A percentile compares a stretch with the other conserved stretches of the same genome.
phyloP scores from a whole-genome alignment of 371 early-diverging fungal species.

The Mortierella sp. region DNA sequence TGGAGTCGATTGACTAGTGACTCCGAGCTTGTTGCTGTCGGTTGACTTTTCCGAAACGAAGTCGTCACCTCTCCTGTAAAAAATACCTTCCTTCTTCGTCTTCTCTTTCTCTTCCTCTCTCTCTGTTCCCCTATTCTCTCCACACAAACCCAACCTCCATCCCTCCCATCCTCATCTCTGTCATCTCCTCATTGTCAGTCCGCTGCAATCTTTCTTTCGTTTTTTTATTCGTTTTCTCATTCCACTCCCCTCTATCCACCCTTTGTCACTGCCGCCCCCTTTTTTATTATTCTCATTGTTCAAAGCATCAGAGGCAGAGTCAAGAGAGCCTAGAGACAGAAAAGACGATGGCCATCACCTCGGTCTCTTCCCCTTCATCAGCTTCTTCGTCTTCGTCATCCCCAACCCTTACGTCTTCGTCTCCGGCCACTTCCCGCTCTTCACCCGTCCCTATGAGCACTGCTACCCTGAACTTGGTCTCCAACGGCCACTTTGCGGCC shows the following conservation, averaged over 20 bases:
- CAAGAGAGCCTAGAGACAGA: neutral
- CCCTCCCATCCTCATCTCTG: neutral
- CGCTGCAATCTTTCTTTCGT: neutral
- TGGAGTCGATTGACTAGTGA: slow-evolving; percentile 4
- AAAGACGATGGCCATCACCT: slow-evolving; percentile 43
- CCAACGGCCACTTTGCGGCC: slow-evolving; percentile 16
- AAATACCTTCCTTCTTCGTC: neutral
- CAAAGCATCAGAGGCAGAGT: neutral
- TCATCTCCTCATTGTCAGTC: neutral
- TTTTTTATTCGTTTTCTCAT: neutral
- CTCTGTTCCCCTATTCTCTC: neutral
- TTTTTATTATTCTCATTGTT: neutral
- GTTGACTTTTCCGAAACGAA: neutral
- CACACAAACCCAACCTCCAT: neutral
- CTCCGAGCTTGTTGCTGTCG: neutral
- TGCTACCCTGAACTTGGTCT: slow-evolving; percentile 23
- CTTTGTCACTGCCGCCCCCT: slow-evolving; percentile 2
- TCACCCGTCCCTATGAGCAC: slow-evolving; percentile 34
- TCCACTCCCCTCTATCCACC: neutral
- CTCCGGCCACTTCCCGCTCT: slow-evolving; percentile 26
- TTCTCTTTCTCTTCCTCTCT: neutral
- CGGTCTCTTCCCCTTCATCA: slow-evolving; percentile 26
- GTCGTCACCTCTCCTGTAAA: too few relatives aligned
- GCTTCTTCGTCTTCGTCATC: slow-evolving; percentile 43
- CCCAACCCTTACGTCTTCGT: slow-evolving; percentile 19